phyloP scores from a whole-genome alignment of 805 yeast genomes.

The Candida arabinofermentans region DNA sequence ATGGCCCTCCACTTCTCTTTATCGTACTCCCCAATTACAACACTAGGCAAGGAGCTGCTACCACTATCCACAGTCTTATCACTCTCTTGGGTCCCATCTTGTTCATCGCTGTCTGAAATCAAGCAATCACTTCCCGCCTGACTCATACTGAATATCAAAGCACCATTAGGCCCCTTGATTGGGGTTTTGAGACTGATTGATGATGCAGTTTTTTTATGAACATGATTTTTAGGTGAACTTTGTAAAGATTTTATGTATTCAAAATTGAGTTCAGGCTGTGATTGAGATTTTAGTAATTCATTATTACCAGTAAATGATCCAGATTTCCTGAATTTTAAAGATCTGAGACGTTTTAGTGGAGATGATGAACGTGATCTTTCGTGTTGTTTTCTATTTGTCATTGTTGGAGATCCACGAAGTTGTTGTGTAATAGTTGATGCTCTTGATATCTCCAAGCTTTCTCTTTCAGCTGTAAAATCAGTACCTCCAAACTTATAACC shows the following conservation, averaged over 20 bases:
- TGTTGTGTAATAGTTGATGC: neutral
- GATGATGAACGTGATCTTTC: slow-evolving; percentile 20
- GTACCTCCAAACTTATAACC: neutral
- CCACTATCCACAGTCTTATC: slow-evolving; percentile 17
- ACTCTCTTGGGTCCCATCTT: slow-evolving; percentile 16
- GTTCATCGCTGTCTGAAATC: neutral
- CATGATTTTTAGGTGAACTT: slow-evolving; percentile 23
- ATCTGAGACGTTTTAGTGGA: slow-evolving; percentile 25
- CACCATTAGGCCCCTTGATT: neutral
- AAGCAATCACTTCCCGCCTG: neutral
- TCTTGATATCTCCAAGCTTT: neutral
- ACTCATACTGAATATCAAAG: neutral
- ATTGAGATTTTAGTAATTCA: slow-evolving; percentile 12
- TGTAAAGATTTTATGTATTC: slow-evolving; percentile 25
- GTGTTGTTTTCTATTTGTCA: slow-evolving; percentile 4
- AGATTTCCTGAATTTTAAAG: slow-evolving; percentile 18
- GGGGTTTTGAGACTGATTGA: slow-evolving; percentile 18
- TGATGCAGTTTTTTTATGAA: slow-evolving; percentile 16
- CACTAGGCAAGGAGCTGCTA: slow-evolving; percentile 47
- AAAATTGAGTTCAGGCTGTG: slow-evolving; percentile 25
- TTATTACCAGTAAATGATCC: neutral
- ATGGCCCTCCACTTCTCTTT: slow-evolving; percentile 61
- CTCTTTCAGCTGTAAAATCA: neutral
- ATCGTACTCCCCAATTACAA: slow-evolving; percentile 61
- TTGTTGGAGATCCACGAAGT: neutral